Base-by-base conservation (phyloP, 2,329 filamentous ascomycete genomes). In the Aspergillus calidoustus region DNA sequence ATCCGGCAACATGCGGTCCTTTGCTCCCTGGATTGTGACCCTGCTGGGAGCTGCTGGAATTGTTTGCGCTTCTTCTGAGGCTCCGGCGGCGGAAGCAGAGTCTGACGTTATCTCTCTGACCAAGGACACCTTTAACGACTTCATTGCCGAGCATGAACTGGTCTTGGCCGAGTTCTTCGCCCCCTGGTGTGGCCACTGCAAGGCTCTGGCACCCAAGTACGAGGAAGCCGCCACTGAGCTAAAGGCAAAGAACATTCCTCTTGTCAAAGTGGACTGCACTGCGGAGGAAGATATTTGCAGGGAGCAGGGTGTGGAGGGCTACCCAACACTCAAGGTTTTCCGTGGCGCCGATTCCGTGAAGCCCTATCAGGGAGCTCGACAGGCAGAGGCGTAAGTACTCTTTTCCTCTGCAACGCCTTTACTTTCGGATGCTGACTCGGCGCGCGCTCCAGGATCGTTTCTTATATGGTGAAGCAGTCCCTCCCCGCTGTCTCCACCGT, bases 301-400 rank as follows among this genome's bases (percentile, higher is more conserved):
- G 80, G 84, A 87, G 71, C 91, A 91, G 74, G 93, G 92, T 66
- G 93, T 99, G 48, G 93, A 98, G 85, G 95, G 95, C 68, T 99
- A 99, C 86, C 95, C 95, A 66, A 99, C 95, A 69, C 88, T 99
- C 77, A 99, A 98, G 89, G 88, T 99, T 82, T 99, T 99, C 93
- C 92, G 94, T 73, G 94, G 95, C 71, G 80, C 82, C 48, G 92
- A 97, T 11, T 92, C 90, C 77, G 81, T 92, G 76, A 84, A 87
- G 68, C 90, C 93, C 66, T 99, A 99, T 83, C 84, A 85, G 72
- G 95, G 95, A 76, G 90, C 92, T 80, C 88, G 95, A 79, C 97
- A 98, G 85, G 89, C 93, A 68, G 88, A 87, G 79, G 83, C 86
- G 83, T 85, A 79, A 74, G 82, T 80, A 8, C 22, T 25, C 7